Conservation (phyloP, 805 yeast genomes). For the Wickerhamiella musiphila region DNA sequence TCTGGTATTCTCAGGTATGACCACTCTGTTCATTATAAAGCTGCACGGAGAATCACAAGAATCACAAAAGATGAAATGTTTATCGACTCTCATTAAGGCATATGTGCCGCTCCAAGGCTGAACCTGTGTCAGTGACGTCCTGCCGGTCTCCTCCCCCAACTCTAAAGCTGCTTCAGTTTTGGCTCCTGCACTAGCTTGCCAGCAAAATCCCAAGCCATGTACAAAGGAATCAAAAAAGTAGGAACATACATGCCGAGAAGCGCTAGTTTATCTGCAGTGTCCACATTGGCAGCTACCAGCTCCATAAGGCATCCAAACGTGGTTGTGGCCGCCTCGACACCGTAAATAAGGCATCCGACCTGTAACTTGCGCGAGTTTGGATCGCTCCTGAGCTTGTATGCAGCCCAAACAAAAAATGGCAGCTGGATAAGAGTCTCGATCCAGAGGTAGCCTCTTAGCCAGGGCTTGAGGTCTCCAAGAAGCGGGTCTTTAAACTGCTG, state of each 20-base stretch:
- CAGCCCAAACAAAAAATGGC: slow-evolving; percentile 49
- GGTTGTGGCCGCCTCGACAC: slow-evolving; percentile 67
- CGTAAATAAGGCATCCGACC: slow-evolving; percentile 42
- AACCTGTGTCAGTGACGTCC: too few relatives aligned
- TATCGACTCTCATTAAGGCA: too few relatives aligned
- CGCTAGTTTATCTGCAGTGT: slow-evolving; percentile 16
- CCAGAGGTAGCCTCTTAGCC: slow-evolving; percentile 59
- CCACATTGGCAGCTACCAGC: slow-evolving; percentile 18
- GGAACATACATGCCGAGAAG: slow-evolving; percentile 46
- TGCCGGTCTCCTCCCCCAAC: too few relatives aligned
- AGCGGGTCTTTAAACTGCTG: slow-evolving; percentile 54
- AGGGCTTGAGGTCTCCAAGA: slow-evolving; percentile 37
- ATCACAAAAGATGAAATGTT: too few relatives aligned
- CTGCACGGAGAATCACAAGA: too few relatives aligned
- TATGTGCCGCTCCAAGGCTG: too few relatives aligned
- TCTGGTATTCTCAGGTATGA: too few relatives aligned
- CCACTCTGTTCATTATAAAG: too few relatives aligned
- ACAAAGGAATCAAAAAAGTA: slow-evolving; percentile 48
- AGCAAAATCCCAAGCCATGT: slow-evolving; percentile 32
- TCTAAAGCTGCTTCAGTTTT: too few relatives aligned
- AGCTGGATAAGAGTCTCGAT: slow-evolving; percentile 61
- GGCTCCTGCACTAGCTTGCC: slow-evolving; percentile 5
- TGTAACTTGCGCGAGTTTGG: slow-evolving; percentile 23
- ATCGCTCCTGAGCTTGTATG: slow-evolving; percentile 18
- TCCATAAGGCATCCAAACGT: slow-evolving; percentile 47